Base-by-base conservation (phyloP, 192 early-diverging fungal species). In the Allomyces macrogynus region DNA sequence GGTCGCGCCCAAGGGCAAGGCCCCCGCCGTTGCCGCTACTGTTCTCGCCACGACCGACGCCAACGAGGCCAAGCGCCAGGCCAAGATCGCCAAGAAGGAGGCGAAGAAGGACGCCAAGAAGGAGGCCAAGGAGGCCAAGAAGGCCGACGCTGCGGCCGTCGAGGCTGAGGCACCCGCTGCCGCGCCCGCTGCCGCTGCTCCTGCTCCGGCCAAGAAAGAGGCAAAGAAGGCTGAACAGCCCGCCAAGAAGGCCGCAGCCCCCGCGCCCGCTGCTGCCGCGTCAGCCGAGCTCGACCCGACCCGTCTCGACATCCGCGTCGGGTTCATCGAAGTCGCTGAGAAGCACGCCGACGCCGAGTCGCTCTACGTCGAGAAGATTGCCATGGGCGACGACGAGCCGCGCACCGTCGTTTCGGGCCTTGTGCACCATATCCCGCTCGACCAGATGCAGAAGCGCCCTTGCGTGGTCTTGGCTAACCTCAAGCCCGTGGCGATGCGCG, bases 331-430 rank as follows among this genome's bases (percentile, higher is more conserved):
- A 65, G 74, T 77, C 23, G 88, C 85, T 26, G 75, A 86, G 72
- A 87, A 88, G 73, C 95, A 99, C 73, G 88, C 89, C n/a, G 89
- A 91, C 69, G 95, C 95, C 5, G 95, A 99, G 72, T 76, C 92
- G 9, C 78, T 99, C 18, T 99, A 99, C 69, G 91, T 99, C 23
- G 95, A 99, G 76, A 76, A 88, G 67, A 91, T 99, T 68, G 93
- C 97, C 69, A 71, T 86, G 32, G 92, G 92, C 64, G 93, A 96
- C 70, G 83, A 73, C 14, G 76, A 82, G 60, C 91, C 86, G 23
- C 80, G 95, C 24, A 89, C 84, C 1, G 88, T 99, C 11, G 91
- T 97, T 1, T 89, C 87, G 43, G 95, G 95, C 3, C 77, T 99
- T 54, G 92, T 95, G 66, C 89, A 90, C 69, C 89, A 86, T 72